phyloP scores from a whole-genome alignment of 208 protist species.

The Leishmania major region DNA sequence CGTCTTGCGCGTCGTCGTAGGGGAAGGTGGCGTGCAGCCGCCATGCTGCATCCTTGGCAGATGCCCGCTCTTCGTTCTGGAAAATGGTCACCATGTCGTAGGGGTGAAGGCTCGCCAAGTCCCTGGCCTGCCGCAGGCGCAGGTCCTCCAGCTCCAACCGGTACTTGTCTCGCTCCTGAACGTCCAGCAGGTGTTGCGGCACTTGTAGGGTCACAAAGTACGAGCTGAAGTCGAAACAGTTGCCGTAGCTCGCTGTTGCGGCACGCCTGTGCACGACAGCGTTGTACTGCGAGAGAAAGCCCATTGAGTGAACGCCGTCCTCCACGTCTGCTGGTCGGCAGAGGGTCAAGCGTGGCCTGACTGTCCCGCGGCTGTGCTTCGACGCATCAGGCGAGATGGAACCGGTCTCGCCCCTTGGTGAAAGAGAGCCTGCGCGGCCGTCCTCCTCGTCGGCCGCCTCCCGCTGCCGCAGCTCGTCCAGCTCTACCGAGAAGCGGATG shows the following conservation, averaged over 20 bases:
- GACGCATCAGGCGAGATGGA: neutral
- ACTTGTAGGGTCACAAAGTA: slow-evolving; percentile 50
- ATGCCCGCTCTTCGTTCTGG: slow-evolving; percentile 58
- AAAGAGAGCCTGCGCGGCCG: neutral
- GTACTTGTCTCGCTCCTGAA: slow-evolving; percentile 70
- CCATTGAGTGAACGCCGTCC: slow-evolving; percentile 41
- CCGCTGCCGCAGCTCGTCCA: slow-evolving; percentile 24
- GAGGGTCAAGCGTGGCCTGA: neutral
- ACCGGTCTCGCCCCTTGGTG: neutral
- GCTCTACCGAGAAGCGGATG: slow-evolving; percentile 34
- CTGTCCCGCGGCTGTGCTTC: neutral
- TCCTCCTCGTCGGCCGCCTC: neutral
- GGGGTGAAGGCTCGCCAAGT: slow-evolving; percentile 34
- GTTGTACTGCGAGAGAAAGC: slow-evolving; percentile 43
- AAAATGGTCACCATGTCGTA: slow-evolving; percentile 41
- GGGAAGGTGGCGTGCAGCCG: slow-evolving; percentile 58
- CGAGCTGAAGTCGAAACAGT: slow-evolving; percentile 45
- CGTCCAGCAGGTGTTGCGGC: slow-evolving; percentile 54
- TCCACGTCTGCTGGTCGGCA: slow-evolving; percentile 24
- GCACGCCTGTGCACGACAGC: slow-evolving; percentile 11
- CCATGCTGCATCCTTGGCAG: slow-evolving; percentile 34
- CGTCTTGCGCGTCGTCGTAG: slow-evolving; percentile 47
- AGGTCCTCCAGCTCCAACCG: slow-evolving; percentile 67
- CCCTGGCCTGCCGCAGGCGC: slow-evolving; percentile 38
- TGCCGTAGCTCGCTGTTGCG: slow-evolving; percentile 9